These are phyloP conservation scores for Fusarium zealandicum DNA, from an alignment of 2,329 filamentous ascomycete genomes.

Conservation along the genomic window DNA sequence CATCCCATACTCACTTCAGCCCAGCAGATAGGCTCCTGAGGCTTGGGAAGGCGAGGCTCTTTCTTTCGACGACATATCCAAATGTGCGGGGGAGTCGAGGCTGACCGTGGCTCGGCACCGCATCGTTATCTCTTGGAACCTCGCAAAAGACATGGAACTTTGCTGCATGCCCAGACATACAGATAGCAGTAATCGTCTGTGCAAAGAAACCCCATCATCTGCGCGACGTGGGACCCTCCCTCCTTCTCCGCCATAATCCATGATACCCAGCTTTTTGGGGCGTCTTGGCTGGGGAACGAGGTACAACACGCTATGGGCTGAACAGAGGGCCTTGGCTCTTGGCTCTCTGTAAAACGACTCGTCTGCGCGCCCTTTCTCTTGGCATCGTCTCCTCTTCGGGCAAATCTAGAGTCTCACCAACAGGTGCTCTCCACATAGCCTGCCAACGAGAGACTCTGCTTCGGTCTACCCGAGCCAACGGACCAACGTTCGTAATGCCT, in stretches of 20 bases:
- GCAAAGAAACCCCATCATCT: slow-evolving; percentile 16
- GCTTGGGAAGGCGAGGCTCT: neutral
- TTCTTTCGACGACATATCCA: neutral
- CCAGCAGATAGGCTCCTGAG: neutral
- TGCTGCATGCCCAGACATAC: slow-evolving; percentile 26
- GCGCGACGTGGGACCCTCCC: neutral
- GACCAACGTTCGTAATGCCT: slow-evolving; percentile 16
- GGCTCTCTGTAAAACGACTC: slow-evolving; percentile 24
- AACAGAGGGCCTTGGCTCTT: slow-evolving; percentile 25
- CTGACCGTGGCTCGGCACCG: slow-evolving; percentile 12
- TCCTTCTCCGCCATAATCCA: slow-evolving; percentile 14
- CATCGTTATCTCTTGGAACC: slow-evolving; percentile 28
- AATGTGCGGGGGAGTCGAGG: slow-evolving; percentile 4
- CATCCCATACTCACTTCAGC: neutral
- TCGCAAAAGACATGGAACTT: slow-evolving; percentile 7
- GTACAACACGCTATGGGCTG: slow-evolving; percentile 35
- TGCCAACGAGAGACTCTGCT: slow-evolving; percentile 13
- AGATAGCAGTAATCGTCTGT: slow-evolving; percentile 22
- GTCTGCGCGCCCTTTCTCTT: slow-evolving; percentile 23
- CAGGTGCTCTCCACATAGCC: slow-evolving; percentile 23
- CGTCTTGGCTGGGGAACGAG: slow-evolving; percentile 30
- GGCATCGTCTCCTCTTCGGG: slow-evolving; percentile 33
- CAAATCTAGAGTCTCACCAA: slow-evolving; percentile 29
- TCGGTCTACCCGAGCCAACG: slow-evolving; percentile 27
- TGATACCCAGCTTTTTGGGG: slow-evolving; percentile 27